Base-by-base conservation (phyloP, 805 yeast species). In the Saturnispora kantuleensis region DNA sequence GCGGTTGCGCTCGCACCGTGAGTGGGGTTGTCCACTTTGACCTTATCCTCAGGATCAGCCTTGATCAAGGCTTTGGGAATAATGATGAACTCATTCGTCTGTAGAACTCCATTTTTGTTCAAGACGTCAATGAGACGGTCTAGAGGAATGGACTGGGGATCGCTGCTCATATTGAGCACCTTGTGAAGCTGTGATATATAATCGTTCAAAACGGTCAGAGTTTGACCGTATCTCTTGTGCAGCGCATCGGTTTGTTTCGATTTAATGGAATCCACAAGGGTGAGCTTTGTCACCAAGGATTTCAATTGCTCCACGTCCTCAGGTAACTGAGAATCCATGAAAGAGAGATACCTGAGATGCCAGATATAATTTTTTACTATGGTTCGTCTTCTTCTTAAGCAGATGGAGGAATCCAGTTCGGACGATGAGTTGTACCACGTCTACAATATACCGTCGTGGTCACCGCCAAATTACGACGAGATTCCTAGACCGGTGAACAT, bases 181-280 rank as follows among this genome's bases (percentile, higher is more conserved):
- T 34, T 38, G 30, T 54, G 56, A 7, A 61, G 39, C 16, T 43
- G 41, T 5, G 31, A 29, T 5, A 59, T 43, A 31, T 57, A 56
- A 9, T 41, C 44, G 28, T 59, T 58, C 11, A 62, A 39, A 9
- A 42, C 31, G 8, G 15, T 38, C 17, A 59, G 31, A 18, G 53
- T 55, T 2, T 47, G 46, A 5, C 45, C 41, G 31, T 59, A 62
- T n/a, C 50, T 46, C 13, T 44, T 38, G 34, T 58, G 56, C 31
- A 55, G 50, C 3, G 41, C 47, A 21, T 66, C 71, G 17, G 72
- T 53, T 47, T 71, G 71, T 35, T 56, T 57, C 30, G 67, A 65
- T 51, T 70, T 71, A 34, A 56, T 53, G 5, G 55, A 51, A 10
- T 70, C 61, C 2, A 59, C 58, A 39, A 59, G 50, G 0, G 74